Percentiles rank a stretch among this genome's conserved stretches.
These are phyloP conservation scores for Xylaria sp. DNA, from an alignment of 2,329 filamentous ascomycete species.

Conservation along the genomic window DNA sequence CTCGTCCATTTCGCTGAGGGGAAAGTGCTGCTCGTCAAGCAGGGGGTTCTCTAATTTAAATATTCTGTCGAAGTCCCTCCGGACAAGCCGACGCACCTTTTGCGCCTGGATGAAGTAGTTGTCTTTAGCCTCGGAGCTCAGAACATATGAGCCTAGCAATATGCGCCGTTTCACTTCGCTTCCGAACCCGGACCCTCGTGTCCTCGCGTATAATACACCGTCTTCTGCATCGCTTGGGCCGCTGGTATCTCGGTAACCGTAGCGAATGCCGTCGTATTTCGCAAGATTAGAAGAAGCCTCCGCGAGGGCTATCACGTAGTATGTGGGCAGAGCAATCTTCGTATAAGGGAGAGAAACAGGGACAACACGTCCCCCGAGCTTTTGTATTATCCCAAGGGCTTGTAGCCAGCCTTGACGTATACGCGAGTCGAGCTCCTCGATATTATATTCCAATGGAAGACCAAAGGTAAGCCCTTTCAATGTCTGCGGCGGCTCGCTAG, in stretches of 20 bases:
- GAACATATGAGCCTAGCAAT: slow-evolving; percentile 86
- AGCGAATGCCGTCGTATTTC: slow-evolving; percentile 97
- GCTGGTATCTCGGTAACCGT: slow-evolving; percentile 71
- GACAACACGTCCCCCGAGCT: slow-evolving; percentile 76
- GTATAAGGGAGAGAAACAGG: slow-evolving; percentile 86
- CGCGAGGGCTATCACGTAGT: slow-evolving; percentile 94
- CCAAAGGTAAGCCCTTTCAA: slow-evolving; percentile 61
- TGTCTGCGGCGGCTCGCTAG: slow-evolving; percentile 34
- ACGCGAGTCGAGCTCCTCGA: slow-evolving; percentile 76
- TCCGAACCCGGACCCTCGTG: slow-evolving; percentile 80
- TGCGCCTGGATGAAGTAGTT: slow-evolving; percentile 98
- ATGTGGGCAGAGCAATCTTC: slow-evolving; percentile 86
- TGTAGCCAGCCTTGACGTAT: slow-evolving; percentile 77
- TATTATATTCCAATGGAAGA: slow-evolving; percentile 84
- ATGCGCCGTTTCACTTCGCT: slow-evolving; percentile 88
- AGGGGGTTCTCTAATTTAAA: slow-evolving; percentile 79
- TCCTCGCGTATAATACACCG: slow-evolving; percentile 78
- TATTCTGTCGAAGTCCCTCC: slow-evolving; percentile 84
- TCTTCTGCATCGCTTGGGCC: slow-evolving; percentile 62
- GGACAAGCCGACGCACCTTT: slow-evolving; percentile 83
- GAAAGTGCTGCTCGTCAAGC: slow-evolving; percentile 62
- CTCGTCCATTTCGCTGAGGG: slow-evolving; percentile 70
- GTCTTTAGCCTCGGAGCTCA: slow-evolving; percentile 90
- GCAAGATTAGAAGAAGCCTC: slow-evolving; percentile 96
- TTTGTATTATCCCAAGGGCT: slow-evolving; percentile 69